Base-by-base conservation (phyloP, 2,329 filamentous ascomycete species). In the Fusarium nurragi region DNA sequence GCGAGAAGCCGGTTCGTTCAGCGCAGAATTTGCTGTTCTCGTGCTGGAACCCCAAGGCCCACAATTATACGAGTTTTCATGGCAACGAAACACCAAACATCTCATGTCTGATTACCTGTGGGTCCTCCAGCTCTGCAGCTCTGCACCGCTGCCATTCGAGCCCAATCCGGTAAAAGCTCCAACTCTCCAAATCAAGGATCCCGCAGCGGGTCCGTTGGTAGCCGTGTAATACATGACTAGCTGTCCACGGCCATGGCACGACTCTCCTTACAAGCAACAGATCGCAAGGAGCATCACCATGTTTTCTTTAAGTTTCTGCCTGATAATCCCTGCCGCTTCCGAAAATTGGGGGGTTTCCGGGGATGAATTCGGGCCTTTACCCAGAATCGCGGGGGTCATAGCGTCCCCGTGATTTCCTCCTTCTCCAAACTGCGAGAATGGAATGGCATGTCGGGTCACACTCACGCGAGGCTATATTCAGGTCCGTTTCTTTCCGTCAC, bases 321-420 rank as follows among this genome's bases (percentile, higher is more conserved):
- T 61, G 48, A 9, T 49, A 22, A 48, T 38, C 49, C 57, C 30
- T 56, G 43, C 19, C 11, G 2, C 3, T 3, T 6, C 2, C 14
- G 30, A 48, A 55, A 36, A 61, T n/a, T 48, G 40, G 47, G 47
- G 30, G 48, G 32, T 37, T 49, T 60, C 58, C 23, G 58, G 51
- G 56, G 58, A 28, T 11, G 38, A n/a, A 61, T 26, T 61, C 58
- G 58, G 58, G 11, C 58, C 56, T 61, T 61, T 61, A 61, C 56
- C 58, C 56, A 61, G 56, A 40, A 61, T 61, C 58, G 58, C 58
- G 56, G 56, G 58, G 58, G 58, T 61, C 58, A 43, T 26, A 49
- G 54, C 54, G 54, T 14, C 53, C 58, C 58, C 56, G 58, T 61
- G 58, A 61, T 56, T 32, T 60, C 23, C 45, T 59, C 54, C 46